Base-by-base conservation (phyloP, 2,329 filamentous ascomycete species). In the Epichloe bromicola region DNA sequence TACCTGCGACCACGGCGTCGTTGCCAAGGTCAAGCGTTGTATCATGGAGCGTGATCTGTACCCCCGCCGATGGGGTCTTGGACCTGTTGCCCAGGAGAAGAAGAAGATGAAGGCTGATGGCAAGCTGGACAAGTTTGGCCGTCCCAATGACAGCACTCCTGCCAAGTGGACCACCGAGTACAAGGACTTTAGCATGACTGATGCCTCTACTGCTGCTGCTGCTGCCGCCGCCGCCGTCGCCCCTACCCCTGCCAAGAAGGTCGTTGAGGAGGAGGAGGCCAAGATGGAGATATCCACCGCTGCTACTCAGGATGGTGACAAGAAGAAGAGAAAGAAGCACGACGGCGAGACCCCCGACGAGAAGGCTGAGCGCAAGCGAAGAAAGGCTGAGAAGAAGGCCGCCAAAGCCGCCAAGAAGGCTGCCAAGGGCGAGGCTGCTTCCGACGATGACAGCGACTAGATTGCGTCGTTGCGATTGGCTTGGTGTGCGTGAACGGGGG, bases 1-100 rank as follows among this genome's bases (percentile, higher is more conserved):
- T 33, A 91, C 89, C 36, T 97, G 93, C 71, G 90, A 97, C 66
- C 93, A 98, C 71, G 93, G 93, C 61, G 89, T 96, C 53, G 91
- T 97, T 53, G 93, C 93, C 61, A 97, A 96, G 78, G 88, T 98
- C 67, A 98, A 98, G 84, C 85, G 93, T 63, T 95, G 90, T 71
- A 98, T 98, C 70, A 98, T 98, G 93, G 93, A 98, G 78, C 87
- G 93, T 62, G 93, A 97, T 67, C 78, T 97, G 53, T 98, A 98
- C 79, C 93, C 93, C 57, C 81, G 89, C 68, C 79, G 91, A 76
- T 98, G 93, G 93, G 93, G 93, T 59, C 81, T 97, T 65, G 93
- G 93, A 55, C 91, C 93, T 49, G 84, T 91, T 54, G 93, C 93
- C 47, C 73, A 85, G 46, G 89, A 97, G 79, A 98, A 98, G 83